Evolutionary conservation across 176 grass and related monocot genomes (phyloP), one percentile per base, ranked within the genome.

Genomic region (Carex myosuroides): DNA sequence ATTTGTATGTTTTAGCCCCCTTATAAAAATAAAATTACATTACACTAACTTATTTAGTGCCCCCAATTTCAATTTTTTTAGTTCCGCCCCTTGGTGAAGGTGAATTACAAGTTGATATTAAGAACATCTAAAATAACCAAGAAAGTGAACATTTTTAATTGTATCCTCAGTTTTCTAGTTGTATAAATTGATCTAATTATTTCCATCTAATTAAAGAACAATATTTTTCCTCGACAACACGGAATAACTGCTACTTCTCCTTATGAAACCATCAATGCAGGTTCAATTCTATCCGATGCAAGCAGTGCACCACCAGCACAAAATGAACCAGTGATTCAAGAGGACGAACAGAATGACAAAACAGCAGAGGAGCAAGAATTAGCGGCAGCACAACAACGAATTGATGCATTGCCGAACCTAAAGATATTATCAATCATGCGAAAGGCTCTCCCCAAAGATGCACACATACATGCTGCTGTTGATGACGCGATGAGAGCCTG

Each of bases 381-480:
- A 53, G 71, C 44, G 26, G 44, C 71, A 53, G 21, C 46, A 53
- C 44, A 75, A 29, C 3, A 6, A 52, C 11, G 21, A 26, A 12
- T 52, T 5, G 22, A 75, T 29, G 12, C 9, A 75, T 21, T 75
- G 71, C 71, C 44, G 6, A 75, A 29, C 11, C 13, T 24, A 26
- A 75, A 75, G 71, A 53, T 75, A 0, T 53, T 75, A 12, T 75
- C 71, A 75, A 75, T 52, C 44, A 75, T 75, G 71, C n/a, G 48
- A 53, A 75, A 75, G 20, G 44, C 42, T 75, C 71, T 75, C 12
- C 71, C 71, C 14, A 21, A 14, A 75, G 71, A 52, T 4, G 71
- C 71, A 4, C 44, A 75, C 46, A 53, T 75, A 14, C 44, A 75
- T 54, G 71, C 71, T 75, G 46, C 26, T 50, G 71, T 75, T 52